Percentiles rank a stretch among this genome's conserved stretches.
These are phyloP conservation scores for Arachnopeziza araneosa DNA, from an alignment of 2,329 filamentous ascomycete species.

Conservation along the genomic window DNA sequence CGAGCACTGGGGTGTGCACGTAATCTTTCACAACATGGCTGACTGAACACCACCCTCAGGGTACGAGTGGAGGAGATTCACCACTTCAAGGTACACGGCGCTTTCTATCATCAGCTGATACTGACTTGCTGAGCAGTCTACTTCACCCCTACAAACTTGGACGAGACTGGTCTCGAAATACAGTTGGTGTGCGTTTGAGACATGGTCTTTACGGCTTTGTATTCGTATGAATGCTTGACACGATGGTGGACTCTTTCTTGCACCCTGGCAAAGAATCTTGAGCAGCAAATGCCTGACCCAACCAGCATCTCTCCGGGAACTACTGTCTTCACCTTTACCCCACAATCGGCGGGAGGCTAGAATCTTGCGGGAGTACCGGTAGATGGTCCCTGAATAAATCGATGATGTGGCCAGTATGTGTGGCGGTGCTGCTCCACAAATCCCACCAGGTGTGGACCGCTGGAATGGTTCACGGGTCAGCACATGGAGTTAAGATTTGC, in stretches of 20 bases:
- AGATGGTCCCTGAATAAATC: background rate
- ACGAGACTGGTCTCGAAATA: background rate
- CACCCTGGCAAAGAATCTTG: background rate
- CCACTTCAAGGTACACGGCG: background rate
- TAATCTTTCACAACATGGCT: background rate
- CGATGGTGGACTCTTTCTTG: background rate
- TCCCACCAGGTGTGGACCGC: background rate
- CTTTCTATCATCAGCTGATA: background rate
- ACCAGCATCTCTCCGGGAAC: background rate
- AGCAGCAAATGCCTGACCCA: background rate
- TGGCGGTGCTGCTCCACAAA: background rate
- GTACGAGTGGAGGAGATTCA: no score
- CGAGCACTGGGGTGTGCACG: background rate
- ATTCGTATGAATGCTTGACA: background rate
- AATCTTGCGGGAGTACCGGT: background rate
- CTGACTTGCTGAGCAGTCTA: background rate
- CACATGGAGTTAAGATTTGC: background rate
- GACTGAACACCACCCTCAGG: background rate
- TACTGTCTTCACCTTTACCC: background rate
- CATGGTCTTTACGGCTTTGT: background rate
- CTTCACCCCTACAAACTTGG: background rate
- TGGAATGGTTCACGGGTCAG: no score
- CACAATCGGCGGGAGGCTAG: background rate
- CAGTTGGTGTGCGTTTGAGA: background rate
- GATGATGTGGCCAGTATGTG: background rate